Evolutionary conservation across 2,329 filamentous ascomycete species (phyloP).

Genomic region (Botrytis tulipae): DNA sequence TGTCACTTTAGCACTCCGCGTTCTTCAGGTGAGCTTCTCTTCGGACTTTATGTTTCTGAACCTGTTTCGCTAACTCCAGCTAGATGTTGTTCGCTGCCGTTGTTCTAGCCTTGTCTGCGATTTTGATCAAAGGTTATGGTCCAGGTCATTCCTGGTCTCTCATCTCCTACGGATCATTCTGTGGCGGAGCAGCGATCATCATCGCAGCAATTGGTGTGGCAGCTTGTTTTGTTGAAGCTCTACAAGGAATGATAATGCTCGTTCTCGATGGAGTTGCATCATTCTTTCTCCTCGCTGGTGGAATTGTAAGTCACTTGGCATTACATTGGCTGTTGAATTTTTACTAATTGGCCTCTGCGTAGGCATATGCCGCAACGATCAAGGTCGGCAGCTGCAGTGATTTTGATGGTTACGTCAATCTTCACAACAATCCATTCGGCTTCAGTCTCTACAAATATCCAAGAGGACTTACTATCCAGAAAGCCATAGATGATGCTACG

Average conservation of each 20-base stretch:
- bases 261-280: slow-evolving; percentile 29
- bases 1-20: slow-evolving; percentile 29
- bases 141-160: slow-evolving; percentile 27
- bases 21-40: slow-evolving; percentile 25
- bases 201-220: slow-evolving; percentile 28
- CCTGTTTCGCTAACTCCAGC: background rate
- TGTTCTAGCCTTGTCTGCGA: slow-evolving; percentile 31
- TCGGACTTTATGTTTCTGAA: too few relatives aligned
- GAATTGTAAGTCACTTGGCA: slow-evolving; percentile 19
- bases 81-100: slow-evolving; percentile 32
- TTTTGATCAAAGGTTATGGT: slow-evolving; percentile 31
- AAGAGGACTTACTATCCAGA: too few relatives aligned
- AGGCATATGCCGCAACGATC: slow-evolving; percentile 30
- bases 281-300: slow-evolving; percentile 35
- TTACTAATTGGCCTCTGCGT: too few relatives aligned
- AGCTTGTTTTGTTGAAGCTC: slow-evolving; percentile 29
- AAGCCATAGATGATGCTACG: too few relatives aligned
- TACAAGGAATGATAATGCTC: slow-evolving; percentile 32
- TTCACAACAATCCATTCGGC: too few relatives aligned
- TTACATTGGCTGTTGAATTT: too few relatives aligned
- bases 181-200: slow-evolving; percentile 30
- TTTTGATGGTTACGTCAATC: too few relatives aligned
- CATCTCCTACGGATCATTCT: slow-evolving; percentile 33
- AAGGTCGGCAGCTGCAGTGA: slow-evolving; percentile 28
- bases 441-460: too few relatives aligned